Evolutionary conservation across 306 rosid species (phyloP), one percentile per base, ranked within the genome.

Genomic region (Inga leiocalycina): DNA sequence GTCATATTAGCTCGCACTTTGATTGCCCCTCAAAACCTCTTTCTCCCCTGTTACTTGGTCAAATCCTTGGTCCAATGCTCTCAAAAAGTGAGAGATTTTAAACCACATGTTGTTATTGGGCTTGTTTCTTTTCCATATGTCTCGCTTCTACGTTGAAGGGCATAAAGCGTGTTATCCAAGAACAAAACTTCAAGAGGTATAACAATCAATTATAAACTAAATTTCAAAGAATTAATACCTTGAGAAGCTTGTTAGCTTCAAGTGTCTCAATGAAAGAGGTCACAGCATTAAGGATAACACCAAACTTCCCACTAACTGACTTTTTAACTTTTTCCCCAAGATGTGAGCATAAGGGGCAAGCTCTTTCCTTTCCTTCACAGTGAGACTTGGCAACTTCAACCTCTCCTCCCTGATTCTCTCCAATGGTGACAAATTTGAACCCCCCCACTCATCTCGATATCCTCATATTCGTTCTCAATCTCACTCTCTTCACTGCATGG

Each of bases 221-320:
- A 27, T 27, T 27, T 27, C 30, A 27, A 27, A 27, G 30, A 27
- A 27, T 27, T 27, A 27, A 27, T 27, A 27, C 30, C 30, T 27
- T 27, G 30, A 27, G 30, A 27, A 27, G 30, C 30, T 27, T 27
- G 30, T 27, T 27, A 27, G 30, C 30, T 27, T 27, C 30, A 27
- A 27, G 30, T 27, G 30, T 27, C 0, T 27, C 30, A 27, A 27
- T 27, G 30, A 27, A 27, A 27, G 30, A 88, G 8, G 93, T 67
- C 3, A 93, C 97, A 65, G 93, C 78, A 80, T 79, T 90, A 43
- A 91, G 61, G 0, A 97, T 96, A 49, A 96, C 92, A 70, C 98
- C 98, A 61, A 93, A 90, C 71, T 93, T 96, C 97, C 99, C 75
- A 96, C 98, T 89, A 90, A 84, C 79, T 93, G 97, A 19, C 88